Conservation (phyloP, 176 grass and related monocot species). For the Lolium perenne region DNA sequence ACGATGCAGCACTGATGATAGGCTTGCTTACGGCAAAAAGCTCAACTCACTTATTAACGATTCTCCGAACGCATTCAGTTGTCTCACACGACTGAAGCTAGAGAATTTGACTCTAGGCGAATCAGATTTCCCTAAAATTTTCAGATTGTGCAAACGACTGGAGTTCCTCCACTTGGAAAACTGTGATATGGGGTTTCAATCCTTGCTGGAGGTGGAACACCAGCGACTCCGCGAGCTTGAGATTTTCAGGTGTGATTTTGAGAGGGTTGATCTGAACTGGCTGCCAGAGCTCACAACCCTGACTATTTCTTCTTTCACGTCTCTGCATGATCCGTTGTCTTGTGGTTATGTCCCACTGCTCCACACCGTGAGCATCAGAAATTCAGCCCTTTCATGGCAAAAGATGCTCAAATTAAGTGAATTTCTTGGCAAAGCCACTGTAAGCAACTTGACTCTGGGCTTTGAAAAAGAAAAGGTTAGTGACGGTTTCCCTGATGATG, state of each 20-base stretch:
- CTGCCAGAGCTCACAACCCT: not conserved
- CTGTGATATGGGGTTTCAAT: constrained; percentile 6
- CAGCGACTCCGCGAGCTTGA: not conserved
- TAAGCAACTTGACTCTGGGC: not conserved
- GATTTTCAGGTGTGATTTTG: not conserved
- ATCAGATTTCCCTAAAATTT: not conserved
- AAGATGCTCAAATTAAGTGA: constrained; percentile 5
- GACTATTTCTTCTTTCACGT: not conserved
- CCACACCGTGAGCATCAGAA: not conserved
- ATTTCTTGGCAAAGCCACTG: not conserved
- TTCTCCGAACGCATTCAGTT: not conserved
- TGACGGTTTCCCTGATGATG: not conserved
- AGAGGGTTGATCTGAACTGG: constrained; percentile 14
- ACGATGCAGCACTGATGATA: not conserved
- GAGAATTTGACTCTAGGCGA: not conserved
- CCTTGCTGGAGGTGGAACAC: not conserved
- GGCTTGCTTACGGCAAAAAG: not conserved
- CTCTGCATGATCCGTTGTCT: not conserved
- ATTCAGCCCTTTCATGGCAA: not conserved
- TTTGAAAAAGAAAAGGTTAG: not conserved
- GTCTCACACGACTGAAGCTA: not conserved
- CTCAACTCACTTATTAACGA: not conserved
- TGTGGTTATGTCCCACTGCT: constrained; percentile 19
- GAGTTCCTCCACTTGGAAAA: not conserved
- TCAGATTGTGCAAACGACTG: not conserved